Evolutionary conservation across 257 asterid species (phyloP), one percentile per base, ranked within the genome.

Genomic region (Nyctanthes arbortristis): DNA sequence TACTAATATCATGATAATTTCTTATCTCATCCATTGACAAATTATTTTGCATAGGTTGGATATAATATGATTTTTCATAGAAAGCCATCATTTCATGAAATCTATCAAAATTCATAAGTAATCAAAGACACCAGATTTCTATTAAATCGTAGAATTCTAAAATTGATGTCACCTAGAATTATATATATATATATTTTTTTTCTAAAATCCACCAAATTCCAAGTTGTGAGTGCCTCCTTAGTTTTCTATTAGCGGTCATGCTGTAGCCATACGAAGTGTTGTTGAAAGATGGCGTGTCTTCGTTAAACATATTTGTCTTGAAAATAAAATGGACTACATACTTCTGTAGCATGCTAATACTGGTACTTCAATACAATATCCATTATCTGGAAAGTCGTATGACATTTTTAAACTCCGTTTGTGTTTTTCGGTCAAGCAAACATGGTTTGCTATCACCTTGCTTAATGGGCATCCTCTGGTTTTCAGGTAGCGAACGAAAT

Each of bases 401-500:
- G 49, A 32, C 55, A 22, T 61, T 9, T 30, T 71, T 72, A 20
- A 13, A 43, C 24, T 3, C 24, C 30, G 20, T 22, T 22, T 14
- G 37, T 40, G 29, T 4, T 49, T 4, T 12, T 11, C 56, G 13
- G 69, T 66, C 36, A 20, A 16, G 56, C 34, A 24, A 66, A 24
- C 71, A 61, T 61, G 55, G 68, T 31, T 72, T 61, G 45, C 69
- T 68, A 35, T 65, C 31, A 37, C 5, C 54, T 16, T 30, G 32
- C 69, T n/a, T 40, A 39, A 34, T 59, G 34, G 64, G 40, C 30
- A 39, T 52, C 20, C 64, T 62, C 63, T 74, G 29, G 40, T 61
- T 55, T 73, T 73, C 90, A 94, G 99, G 99, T 68, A 94, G 98
- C 73, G 94, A 88, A 78, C 77, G 87, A 63, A 94, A 94, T 85